These are phyloP conservation scores for Suillus discolor DNA, from an alignment of 768 basidiomycete species.

Conservation along the genomic window DNA sequence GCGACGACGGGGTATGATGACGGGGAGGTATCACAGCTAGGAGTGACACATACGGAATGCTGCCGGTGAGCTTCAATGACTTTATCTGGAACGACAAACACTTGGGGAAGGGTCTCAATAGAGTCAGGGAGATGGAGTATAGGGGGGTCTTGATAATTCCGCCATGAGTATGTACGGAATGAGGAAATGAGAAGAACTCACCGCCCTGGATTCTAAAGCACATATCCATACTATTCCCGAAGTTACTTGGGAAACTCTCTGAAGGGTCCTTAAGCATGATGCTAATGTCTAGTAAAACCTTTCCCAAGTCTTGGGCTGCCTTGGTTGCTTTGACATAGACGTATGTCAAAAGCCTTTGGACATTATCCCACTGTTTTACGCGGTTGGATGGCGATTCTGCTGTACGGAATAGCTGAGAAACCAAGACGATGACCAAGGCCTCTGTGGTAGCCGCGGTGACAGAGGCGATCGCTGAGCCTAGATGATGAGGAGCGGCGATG, in stretches of 20 bases:
- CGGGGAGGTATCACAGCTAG: conserved; percentile 2
- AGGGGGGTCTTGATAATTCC: conserved; percentile 33
- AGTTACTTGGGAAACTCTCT: conserved; percentile 40
- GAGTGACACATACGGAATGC: not conserved
- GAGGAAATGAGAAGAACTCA: conserved; percentile 27
- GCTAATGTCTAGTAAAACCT: conserved; percentile 75
- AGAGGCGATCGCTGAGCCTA: conserved; percentile 53
- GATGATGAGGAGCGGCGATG: conserved; percentile 55
- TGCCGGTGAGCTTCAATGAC: conserved; percentile 9
- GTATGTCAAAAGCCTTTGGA: conserved; percentile 79
- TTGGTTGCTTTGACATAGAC: conserved; percentile 87
- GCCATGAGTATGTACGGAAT: conserved; percentile 13
- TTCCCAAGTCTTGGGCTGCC: conserved; percentile 66
- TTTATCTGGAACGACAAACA: conserved; percentile 20
- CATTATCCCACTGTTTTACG: conserved; percentile 58
- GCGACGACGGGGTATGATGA: conserved; percentile 67
- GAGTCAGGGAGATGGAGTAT: conserved; percentile 43
- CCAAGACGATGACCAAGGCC: conserved; percentile 62
- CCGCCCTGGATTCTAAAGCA: conserved; percentile 49
- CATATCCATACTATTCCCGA: conserved; percentile 41
- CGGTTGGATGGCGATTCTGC: conserved; percentile 33
- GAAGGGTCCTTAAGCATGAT: conserved; percentile 69
- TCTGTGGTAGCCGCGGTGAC: conserved; percentile 47
- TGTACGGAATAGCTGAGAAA: conserved; percentile 60
- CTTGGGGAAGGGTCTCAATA: conserved; percentile 39